Conservation (phyloP, 805 yeast genomes). For the Candida sphagnicola region DNA sequence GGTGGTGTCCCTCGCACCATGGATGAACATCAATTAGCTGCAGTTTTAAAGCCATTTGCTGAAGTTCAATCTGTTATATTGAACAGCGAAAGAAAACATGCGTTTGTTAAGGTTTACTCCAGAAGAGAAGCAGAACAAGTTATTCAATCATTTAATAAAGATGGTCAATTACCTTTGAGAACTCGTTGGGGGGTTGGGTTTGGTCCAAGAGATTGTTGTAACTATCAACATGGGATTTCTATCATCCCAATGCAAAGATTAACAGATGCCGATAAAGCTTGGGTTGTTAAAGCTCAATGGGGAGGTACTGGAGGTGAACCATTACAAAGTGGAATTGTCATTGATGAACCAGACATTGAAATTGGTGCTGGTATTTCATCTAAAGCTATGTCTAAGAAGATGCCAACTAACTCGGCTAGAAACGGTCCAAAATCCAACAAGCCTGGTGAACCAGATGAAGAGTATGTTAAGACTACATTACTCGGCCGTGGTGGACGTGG, state of each 20-base stretch:
- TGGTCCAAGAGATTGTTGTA: slow-evolving; percentile 98
- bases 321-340: slow-evolving; percentile 69
- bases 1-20: slow-evolving; percentile 88
- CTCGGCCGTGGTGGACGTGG: slow-evolving; percentile 9
- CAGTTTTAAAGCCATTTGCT: slow-evolving; percentile 76
- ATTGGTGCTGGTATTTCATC: slow-evolving; percentile 93
- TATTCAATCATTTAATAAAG: slow-evolving; percentile 65
- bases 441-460: slow-evolving; percentile 53
- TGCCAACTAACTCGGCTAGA: slow-evolving; percentile 87
- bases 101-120: slow-evolving; percentile 90
- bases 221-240: slow-evolving; percentile 86
- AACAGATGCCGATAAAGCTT: slow-evolving; percentile 89
- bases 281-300: slow-evolving; percentile 91
- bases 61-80: slow-evolving; percentile 88
- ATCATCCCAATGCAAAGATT: slow-evolving; percentile 82
- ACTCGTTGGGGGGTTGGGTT: slow-evolving; percentile 99
- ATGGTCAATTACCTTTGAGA: slow-evolving; percentile 62
- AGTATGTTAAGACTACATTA: slow-evolving; percentile 32
- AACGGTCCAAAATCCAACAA: slow-evolving; percentile 74
- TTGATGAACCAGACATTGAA: slow-evolving; percentile 98
- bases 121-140: slow-evolving; percentile 89
- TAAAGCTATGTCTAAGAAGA: slow-evolving; percentile 83
- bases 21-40: slow-evolving; percentile 69
- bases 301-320: slow-evolving; percentile 95
- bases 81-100: slow-evolving; percentile 88